A percentile compares a stretch with the other conserved stretches of the same genome.
Evolutionary conservation across 2,329 filamentous ascomycete species (phyloP).

Genomic region (Neofusicoccum umdonicola): DNA sequence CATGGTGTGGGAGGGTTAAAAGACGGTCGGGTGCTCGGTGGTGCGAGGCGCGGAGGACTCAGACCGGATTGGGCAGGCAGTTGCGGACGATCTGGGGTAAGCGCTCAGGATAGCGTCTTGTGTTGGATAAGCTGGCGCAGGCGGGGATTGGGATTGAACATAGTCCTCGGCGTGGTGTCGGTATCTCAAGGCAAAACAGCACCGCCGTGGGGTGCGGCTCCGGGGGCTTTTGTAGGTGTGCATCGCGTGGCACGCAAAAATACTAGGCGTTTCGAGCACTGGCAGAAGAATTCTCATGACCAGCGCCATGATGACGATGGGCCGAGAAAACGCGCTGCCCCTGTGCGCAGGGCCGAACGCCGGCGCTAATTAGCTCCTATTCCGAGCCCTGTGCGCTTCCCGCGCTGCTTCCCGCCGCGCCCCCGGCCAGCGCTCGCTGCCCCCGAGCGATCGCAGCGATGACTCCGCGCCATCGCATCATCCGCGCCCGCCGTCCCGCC

Average conservation of each 20-base stretch:
- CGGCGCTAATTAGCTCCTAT: constrained; percentile 13
- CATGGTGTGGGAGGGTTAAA: not conserved
- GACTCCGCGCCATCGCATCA: constrained; percentile 12
- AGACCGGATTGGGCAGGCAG: constrained; percentile 8
- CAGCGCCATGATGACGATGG: constrained; percentile 13
- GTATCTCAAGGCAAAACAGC: not conserved
- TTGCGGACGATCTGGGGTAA: constrained; percentile 9
- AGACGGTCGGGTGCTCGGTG: not conserved
- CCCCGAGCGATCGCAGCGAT: not conserved
- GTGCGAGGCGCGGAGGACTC: not conserved
- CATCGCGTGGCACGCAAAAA: constrained; percentile 9
- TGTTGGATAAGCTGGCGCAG: constrained; percentile 14
- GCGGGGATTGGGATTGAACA: constrained; percentile 9
- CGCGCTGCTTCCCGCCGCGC: constrained; percentile 8
- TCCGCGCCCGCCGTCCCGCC: not conserved
- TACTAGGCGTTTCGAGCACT: not conserved
- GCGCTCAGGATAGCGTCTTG: constrained; percentile 14
- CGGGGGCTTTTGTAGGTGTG: constrained; percentile 10
- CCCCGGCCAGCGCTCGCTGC: not conserved
- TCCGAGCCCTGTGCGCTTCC: constrained; percentile 9
- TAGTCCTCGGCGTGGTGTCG: constrained; percentile 2
- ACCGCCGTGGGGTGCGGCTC: constrained; percentile 1
- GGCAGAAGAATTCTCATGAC: constrained; percentile 13
- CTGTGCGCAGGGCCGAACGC: constrained; percentile 10
- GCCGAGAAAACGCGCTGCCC: not conserved